Evolutionary conservation across 352 stramenopile genomes (phyloP).

Genomic region (Peronospora belbahrii): DNA sequence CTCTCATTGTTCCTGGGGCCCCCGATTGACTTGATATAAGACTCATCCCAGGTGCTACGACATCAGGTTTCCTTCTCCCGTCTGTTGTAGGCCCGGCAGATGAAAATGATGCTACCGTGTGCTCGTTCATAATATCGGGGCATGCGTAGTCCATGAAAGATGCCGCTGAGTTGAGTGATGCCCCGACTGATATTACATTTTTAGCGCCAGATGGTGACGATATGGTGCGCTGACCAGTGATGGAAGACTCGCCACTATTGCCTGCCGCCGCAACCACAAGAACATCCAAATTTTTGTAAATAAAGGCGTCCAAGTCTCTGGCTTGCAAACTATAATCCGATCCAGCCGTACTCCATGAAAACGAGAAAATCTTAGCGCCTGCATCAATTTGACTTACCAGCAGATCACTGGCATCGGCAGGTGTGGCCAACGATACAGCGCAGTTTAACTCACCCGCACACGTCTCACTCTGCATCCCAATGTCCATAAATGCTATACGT

Average conservation of each 20-base stretch:
- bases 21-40: constrained; percentile 68
- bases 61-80: constrained; percentile 80
- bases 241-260: constrained; percentile 77
- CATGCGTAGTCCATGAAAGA: constrained; percentile 46
- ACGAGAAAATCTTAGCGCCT: constrained; percentile 75
- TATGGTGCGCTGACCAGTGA: constrained; percentile 48
- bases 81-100: constrained; percentile 75
- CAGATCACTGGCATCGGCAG: constrained; percentile 49
- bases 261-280: constrained; percentile 84
- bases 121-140: constrained; percentile 58
- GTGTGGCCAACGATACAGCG: constrained; percentile 48
- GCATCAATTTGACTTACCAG: constrained; percentile 63
- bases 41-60: constrained; percentile 79
- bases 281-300: constrained; percentile 80
- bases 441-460: constrained; percentile 48
- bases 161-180: constrained; percentile 54
- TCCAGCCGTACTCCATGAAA: constrained; percentile 71
- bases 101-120: constrained; percentile 78
- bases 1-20: constrained; percentile 39
- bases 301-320: constrained; percentile 68
- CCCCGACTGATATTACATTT: constrained; percentile 79
- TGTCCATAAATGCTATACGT: constrained; percentile 89
- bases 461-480: constrained; percentile 45
- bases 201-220: constrained; percentile 76
- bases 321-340: constrained; percentile 75